Percentiles rank a stretch among this genome's conserved stretches.
phyloP scores from a whole-genome alignment of 2,329 filamentous ascomycete species.

The Xylaria sp. region DNA sequence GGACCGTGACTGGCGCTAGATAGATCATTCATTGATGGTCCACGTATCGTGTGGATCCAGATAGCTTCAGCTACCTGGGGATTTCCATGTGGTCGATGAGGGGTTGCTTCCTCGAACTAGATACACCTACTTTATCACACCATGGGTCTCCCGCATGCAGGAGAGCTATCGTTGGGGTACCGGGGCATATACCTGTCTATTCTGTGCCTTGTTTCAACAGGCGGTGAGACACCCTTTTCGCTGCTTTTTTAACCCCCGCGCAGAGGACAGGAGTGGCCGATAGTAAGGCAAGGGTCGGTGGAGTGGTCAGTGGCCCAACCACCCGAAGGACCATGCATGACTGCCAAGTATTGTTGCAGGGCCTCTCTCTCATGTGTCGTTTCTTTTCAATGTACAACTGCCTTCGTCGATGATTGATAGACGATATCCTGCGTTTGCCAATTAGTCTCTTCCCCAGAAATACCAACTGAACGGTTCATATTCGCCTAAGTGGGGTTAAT shows the following conservation, averaged over 20 bases:
- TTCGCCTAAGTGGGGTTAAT: background rate
- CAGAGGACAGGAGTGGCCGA: too few relatives aligned
- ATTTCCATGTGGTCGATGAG: slow-evolving; percentile 8
- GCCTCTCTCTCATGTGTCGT: background rate
- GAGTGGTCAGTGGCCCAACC: background rate
- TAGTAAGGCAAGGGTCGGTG: background rate
- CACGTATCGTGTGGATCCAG: slow-evolving; percentile 20
- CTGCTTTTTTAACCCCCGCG: too few relatives aligned
- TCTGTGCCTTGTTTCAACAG: too few relatives aligned
- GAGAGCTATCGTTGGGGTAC: background rate
- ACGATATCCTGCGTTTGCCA: background rate
- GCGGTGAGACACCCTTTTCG: too few relatives aligned
- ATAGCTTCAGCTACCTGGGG: background rate
- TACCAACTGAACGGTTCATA: background rate
- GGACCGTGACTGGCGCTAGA: background rate
- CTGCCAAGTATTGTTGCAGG: background rate
- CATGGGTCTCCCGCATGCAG: background rate
- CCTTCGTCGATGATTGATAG: background rate
- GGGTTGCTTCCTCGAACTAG: background rate
- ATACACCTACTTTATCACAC: slow-evolving; percentile 2
- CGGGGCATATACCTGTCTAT: too few relatives aligned
- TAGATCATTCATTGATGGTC: slow-evolving; percentile 9
- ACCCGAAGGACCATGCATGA: background rate
- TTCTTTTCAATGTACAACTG: background rate
- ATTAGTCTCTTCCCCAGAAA: background rate